Evolutionary conservation across 164 flowering plant genomes (phyloP).

Genomic region (Vitis cinerea): DNA sequence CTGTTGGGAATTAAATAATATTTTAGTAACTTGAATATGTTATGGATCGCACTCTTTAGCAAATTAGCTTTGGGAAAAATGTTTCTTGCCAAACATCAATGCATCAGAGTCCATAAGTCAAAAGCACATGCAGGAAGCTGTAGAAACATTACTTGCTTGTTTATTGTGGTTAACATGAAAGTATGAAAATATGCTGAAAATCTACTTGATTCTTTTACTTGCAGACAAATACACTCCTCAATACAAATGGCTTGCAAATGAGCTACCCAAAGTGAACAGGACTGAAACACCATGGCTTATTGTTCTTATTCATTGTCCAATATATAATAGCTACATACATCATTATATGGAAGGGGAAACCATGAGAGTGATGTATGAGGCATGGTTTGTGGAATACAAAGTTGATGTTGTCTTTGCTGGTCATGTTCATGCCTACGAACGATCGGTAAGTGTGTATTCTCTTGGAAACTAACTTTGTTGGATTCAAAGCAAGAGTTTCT

Average conservation of each 20-base stretch:
- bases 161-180: no score
- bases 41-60: no score
- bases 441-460: slow-evolving; percentile 58
- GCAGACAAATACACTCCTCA: slow-evolving; percentile 75
- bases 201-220: neutral
- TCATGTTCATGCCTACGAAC: slow-evolving; percentile 89
- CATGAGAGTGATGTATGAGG: slow-evolving; percentile 73
- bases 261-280: slow-evolving; percentile 71
- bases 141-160: no score
- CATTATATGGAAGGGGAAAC: slow-evolving; percentile 91
- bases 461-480: no score
- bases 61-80: no score
- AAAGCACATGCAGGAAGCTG: no score
- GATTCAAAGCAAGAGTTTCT: no score
- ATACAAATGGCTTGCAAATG: slow-evolving; percentile 57
- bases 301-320: slow-evolving; percentile 70
- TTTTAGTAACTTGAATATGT: no score
- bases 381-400: slow-evolving; percentile 72
- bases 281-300: slow-evolving; percentile 89
- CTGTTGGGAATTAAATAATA: no score
- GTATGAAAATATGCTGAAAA: no score
- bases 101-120: no score
- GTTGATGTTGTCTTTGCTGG: slow-evolving; percentile 87
- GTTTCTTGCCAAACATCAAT: no score
- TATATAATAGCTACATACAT: slow-evolving; percentile 63